These are phyloP conservation scores for Jatropha multifida DNA, from an alignment of 441 rosid species.

Conservation along the genomic window DNA sequence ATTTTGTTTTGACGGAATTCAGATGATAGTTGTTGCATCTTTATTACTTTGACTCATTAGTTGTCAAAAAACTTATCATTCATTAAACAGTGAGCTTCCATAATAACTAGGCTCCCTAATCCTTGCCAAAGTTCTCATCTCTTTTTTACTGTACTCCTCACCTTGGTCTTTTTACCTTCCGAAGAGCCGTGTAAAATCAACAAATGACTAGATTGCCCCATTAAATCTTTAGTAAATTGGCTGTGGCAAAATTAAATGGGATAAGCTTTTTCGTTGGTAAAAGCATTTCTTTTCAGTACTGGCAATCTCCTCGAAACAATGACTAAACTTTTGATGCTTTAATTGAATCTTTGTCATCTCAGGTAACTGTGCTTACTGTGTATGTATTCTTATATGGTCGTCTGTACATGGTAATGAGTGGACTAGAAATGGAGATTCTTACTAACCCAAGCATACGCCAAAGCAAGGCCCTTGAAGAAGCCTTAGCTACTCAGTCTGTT, in stretches of 20 bases:
- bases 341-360: conserved; percentile 32
- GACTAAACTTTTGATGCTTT: not conserved
- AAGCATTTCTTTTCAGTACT: not conserved
- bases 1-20: not conserved
- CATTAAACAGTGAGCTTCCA: not conserved
- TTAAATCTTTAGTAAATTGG: too few relatives aligned
- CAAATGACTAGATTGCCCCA: not conserved
- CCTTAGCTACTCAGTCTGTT: conserved; percentile 76
- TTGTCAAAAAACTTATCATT: conserved; percentile 4
- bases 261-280: not conserved
- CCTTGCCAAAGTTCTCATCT: not conserved
- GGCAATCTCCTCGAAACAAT: not conserved
- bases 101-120: not conserved
- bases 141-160: not conserved
- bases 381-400: conserved; percentile 96
- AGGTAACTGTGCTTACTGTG: conserved; percentile 85
- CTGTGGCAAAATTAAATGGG: not conserved
- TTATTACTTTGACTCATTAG: not conserved
- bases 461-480: conserved; percentile 81
- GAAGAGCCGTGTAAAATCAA: not conserved
- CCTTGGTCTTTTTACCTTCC: not conserved
- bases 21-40: not conserved
- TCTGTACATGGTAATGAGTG: conserved; percentile 92
- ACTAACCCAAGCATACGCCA: conserved; percentile 53
- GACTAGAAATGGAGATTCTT: conserved; percentile 67